A percentile compares a stretch with the other conserved stretches of the same genome.
Conservation (phyloP, 345 rosid species). For the Microcos paniculata region DNA sequence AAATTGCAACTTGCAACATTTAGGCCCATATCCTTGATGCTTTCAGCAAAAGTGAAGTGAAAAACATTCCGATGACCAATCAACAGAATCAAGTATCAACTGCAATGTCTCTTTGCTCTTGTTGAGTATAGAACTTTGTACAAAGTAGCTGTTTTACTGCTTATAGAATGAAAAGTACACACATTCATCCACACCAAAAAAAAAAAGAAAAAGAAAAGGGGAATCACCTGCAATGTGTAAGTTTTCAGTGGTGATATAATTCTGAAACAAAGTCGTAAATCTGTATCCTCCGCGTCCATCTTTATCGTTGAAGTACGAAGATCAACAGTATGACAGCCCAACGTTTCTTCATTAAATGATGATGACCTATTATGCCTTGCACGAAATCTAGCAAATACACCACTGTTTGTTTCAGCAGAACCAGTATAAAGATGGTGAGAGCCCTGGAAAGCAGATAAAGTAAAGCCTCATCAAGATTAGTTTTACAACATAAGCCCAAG, state of each 20-base stretch:
- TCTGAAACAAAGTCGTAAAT: conserved; percentile 85
- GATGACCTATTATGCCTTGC: conserved; percentile 54
- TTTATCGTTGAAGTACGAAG: conserved; percentile 70
- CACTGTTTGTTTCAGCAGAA: conserved; percentile 53
- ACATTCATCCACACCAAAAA: too few species aligned
- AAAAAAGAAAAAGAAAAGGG: too few species aligned
- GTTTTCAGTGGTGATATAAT: conserved; percentile 73
- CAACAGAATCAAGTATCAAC: too few species aligned
- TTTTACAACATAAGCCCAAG: neutral
- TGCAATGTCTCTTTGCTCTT: too few species aligned
- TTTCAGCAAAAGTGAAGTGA: neutral
- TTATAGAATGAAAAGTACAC: too few species aligned
- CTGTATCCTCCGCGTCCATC: conserved; percentile 73
- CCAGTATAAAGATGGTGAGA: conserved; percentile 53
- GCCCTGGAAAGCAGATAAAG: conserved; percentile 43
- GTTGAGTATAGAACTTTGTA: too few species aligned
- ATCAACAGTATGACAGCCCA: conserved; percentile 56
- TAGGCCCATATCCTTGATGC: neutral
- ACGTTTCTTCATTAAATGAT: conserved; percentile 55
- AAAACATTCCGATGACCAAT: neutral
- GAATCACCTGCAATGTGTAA: conserved; percentile 74
- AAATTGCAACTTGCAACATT: neutral
- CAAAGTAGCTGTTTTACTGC: too few species aligned
- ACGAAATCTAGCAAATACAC: conserved; percentile 83
- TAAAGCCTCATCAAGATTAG: conserved; percentile 1